Evolutionary conservation across 345 rosid species (phyloP), one percentile per base, ranked within the genome.

Genomic region (Euphorbia lathyris): DNA sequence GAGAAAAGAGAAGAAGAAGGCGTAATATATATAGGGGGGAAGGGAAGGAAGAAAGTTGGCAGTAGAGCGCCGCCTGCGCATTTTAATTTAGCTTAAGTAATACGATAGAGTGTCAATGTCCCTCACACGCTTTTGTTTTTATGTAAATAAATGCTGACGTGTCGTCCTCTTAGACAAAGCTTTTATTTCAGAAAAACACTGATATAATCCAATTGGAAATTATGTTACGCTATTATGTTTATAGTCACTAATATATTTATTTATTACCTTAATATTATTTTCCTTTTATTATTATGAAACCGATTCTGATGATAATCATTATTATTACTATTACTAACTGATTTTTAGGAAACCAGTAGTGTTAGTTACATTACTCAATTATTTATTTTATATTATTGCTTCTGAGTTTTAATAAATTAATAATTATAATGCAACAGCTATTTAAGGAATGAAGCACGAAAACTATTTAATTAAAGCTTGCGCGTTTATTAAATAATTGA

Each of bases 101-200:
- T 85, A 82, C 82, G 89, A 79, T 73, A 79, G 68, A 72, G 78
- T 77, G 81, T 59, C 25, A 65, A 52, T 76, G 32, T 77, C 76
- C 48, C 64, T 52, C 50, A 58, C 92, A 83, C 89, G 94, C 9
- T 52, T 72, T 81, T 58, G 79, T 48, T 69, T 53, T 25, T 40
- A 2, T 40, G 11, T 40, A 40, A 40, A 40, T 40, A 40, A 40
- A 5, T 55, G 76, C 56, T 73, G 22, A 82, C 88, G 88, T 80
- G 88, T 73, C 52, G 74, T 72, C 64, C 32, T 25, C 47, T 4
- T 45, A 60, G 67, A 64, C 69, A 30, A 58, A 22, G 74, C 74
- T 70, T 75, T 20, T 1, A 0, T 20, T 8, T 27, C 34, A 25
- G 26, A 67, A 12, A 69, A 66, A 64, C 42, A 29, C 43, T 48